Evolutionary conservation across 106 monocot species (phyloP), one percentile per base, ranked within the genome.

Genomic region (Dactylorhiza incarnata): DNA sequence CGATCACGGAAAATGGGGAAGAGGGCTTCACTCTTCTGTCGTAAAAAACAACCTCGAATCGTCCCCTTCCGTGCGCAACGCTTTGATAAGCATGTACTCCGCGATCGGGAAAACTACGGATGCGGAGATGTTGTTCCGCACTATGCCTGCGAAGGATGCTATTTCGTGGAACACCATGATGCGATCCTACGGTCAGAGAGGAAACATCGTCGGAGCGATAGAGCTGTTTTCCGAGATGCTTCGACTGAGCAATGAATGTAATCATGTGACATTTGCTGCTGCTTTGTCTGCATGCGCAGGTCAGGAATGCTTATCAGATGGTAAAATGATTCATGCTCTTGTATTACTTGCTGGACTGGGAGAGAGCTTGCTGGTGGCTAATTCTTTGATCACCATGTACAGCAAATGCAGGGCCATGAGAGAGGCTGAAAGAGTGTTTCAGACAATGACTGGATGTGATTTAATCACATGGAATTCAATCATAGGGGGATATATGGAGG

Each of bases 371-470:
- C 20, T 92, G 54, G 53, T 88, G 50, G 76, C 75, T 24, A 95
- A 95, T 87, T 77, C 95, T 51, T 80, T 95, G 17, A 86, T 95
- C 63, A 86, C 95, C 22, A 93, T 96, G 93, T 96, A 96, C 72
- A 79, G 72, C 45, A 90, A 87, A 56, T 91, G 88, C 73, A 76
- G 77, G 76, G 76, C 86, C 14, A 87, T 86, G 73, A 78, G 74
- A 72, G 87, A 91, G 73, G 88, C 93, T 45, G 55, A 79, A 58
- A 54, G 1, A 68, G 76, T 89, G 6, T 91, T 90, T 51, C 61
- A 29, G 46, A 58, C 51, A 29, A 85, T 90, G 74, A 71, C 80
- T 0, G 46, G 13, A 13, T 74, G 20, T 63, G 96, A 96, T 80
- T 69, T 96, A 25, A 73, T 96, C 22, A 79, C 87, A 11, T 93